phyloP scores from a whole-genome alignment of 371 early-diverging fungal genomes.

The Circinella umbellata region DNA sequence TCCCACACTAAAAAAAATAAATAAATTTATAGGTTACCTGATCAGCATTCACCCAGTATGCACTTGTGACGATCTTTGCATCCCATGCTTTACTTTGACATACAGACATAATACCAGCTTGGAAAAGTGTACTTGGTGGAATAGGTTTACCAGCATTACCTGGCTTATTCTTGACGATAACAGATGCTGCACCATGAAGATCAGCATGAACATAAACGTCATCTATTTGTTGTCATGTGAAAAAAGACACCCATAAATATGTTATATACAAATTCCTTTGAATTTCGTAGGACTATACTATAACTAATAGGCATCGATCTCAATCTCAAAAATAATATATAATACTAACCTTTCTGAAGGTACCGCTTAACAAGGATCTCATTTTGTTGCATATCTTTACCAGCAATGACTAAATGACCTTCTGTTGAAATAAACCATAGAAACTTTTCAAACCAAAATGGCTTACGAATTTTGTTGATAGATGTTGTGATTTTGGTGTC shows the following conservation, averaged over 20 bases:
- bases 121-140: constrained; percentile 90
- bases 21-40: constrained; percentile 55
- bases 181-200: constrained; percentile 94
- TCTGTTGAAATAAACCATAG: constrained; percentile 98
- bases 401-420: constrained; percentile 94
- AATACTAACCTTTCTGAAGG: constrained; percentile 56
- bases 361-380: constrained; percentile 95
- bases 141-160: constrained; percentile 68
- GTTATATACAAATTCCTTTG: no score
- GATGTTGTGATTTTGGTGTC: constrained; percentile 73
- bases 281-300: no score
- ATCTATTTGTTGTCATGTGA: constrained; percentile 24
- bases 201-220: constrained; percentile 99
- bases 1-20: neutral
- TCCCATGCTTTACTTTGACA: constrained; percentile 99
- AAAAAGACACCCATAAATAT: neutral
- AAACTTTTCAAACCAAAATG: constrained; percentile 99
- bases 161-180: constrained; percentile 88
- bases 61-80: constrained; percentile 92
- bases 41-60: constrained; percentile 95
- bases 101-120: constrained; percentile 97
- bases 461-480: constrained; percentile 88
- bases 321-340: no score
- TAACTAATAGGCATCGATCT: no score
- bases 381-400: constrained; percentile 97